Evolutionary conservation across 2,329 filamentous ascomycete species (phyloP).

Genomic region (Diaporthe aspalathi): DNA sequence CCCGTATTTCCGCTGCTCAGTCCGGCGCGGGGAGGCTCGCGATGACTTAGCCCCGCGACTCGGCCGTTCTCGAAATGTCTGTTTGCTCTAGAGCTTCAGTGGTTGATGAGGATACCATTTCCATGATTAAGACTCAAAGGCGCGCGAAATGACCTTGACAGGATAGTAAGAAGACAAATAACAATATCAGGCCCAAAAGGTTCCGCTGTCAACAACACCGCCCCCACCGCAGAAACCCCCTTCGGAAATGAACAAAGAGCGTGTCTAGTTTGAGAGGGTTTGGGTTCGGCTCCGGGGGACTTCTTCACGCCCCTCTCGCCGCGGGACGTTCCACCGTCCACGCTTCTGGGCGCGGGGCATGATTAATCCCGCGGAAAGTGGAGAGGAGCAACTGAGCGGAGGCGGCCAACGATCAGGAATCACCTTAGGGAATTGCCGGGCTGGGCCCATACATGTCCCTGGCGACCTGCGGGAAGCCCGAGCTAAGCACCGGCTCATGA

Average conservation of each 20-base stretch:
- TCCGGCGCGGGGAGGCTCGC: background rate
- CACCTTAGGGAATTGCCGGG: background rate
- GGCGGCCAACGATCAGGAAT: background rate
- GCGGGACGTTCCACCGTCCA: background rate
- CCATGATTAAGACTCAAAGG: background rate
- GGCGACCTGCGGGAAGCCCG: background rate
- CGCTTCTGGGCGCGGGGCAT: background rate
- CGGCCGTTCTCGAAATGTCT: background rate
- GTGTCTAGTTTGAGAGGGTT: background rate
- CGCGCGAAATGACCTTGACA: too few relatives aligned
- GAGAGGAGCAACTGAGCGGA: background rate
- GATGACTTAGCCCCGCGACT: background rate
- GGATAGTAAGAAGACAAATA: background rate
- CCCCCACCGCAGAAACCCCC: background rate
- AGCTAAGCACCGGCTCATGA: background rate
- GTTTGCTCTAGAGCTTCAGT: too few relatives aligned
- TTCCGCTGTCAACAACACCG: background rate
- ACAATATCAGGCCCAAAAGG: too few relatives aligned
- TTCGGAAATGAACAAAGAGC: background rate
- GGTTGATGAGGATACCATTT: background rate
- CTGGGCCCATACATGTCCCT: background rate
- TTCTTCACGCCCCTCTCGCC: background rate
- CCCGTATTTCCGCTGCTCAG: background rate
- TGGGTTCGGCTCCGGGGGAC: background rate
- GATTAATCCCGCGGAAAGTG: slow-evolving; percentile 21